A percentile compares a stretch with the other conserved stretches of the same genome.
phyloP scores from a whole-genome alignment of 352 stramenopile species.

The Globisporangium carolinianum region DNA sequence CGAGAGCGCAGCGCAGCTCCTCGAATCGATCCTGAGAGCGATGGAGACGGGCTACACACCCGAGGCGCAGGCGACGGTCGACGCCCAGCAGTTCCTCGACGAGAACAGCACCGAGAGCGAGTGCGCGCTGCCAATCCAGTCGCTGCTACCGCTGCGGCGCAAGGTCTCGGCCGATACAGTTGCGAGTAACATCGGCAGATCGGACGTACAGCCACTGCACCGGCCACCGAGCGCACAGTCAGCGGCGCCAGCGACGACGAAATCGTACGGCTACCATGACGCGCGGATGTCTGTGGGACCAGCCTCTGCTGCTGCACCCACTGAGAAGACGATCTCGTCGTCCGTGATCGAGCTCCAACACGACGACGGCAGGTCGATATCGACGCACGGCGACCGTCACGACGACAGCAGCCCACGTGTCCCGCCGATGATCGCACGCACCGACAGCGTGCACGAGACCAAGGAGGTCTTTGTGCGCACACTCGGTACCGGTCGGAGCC shows the following conservation, averaged over 20 bases:
- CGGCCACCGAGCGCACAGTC: background rate
- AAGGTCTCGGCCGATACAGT: conserved; percentile 3
- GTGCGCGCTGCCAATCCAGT: background rate
- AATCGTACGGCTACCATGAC: conserved; percentile 6
- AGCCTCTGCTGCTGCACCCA: background rate
- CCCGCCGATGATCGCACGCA: conserved; percentile 16
- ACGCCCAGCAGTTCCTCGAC: conserved; percentile 58
- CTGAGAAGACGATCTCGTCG: background rate
- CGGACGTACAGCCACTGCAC: no score
- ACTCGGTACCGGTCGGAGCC: conserved; percentile 2
- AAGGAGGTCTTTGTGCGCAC: conserved; percentile 48
- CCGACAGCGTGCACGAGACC: conserved; percentile 45
- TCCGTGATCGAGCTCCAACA: conserved; percentile 11
- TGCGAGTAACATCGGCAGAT: background rate
- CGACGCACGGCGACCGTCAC: background rate
- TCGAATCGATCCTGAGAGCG: conserved; percentile 54
- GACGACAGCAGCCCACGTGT: conserved; percentile 2
- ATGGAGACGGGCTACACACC: conserved; percentile 66
- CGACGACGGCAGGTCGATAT: conserved; percentile 6
- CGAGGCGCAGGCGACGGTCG: conserved; percentile 25
- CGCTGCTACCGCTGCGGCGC: background rate
- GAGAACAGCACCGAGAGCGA: conserved; percentile 24
- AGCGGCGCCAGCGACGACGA: background rate
- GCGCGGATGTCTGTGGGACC: background rate
- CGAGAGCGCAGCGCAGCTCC: conserved; percentile 43